Evolutionary conservation across 2,329 filamentous ascomycete genomes (phyloP).

Genomic region (Sordariomycetes sp.): DNA sequence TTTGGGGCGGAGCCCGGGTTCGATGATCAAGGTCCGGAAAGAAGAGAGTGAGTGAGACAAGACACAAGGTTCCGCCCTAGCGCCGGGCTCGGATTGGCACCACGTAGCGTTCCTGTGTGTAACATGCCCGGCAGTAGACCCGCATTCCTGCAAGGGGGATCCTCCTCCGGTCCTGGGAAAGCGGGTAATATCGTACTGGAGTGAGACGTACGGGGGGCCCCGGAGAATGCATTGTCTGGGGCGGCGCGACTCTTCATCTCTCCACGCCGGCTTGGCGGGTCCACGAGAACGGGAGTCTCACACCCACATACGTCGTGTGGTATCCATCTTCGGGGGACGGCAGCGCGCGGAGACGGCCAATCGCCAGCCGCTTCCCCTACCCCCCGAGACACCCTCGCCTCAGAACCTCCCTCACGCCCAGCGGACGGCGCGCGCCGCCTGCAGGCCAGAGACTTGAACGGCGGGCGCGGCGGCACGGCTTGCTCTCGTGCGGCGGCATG

Average conservation of each 20-base stretch:
- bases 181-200: too few species aligned
- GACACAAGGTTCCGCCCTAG: too few species aligned
- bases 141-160: too few species aligned
- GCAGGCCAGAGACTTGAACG: background rate
- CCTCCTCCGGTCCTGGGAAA: too few species aligned
- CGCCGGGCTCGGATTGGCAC: too few species aligned
- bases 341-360: background rate
- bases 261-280: background rate
- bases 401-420: background rate
- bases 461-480: background rate
- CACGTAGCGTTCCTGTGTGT: too few species aligned
- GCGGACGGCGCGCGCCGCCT: background rate
- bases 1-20: background rate
- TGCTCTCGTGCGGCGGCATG: background rate
- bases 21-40: too few species aligned
- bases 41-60: too few species aligned
- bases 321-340: background rate
- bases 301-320: background rate
- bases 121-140: too few species aligned
- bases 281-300: slow-evolving; percentile 3
- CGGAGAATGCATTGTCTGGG: background rate
- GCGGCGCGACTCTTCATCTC: slow-evolving; percentile 3
- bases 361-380: background rate
- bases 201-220: background rate
- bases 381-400: too few species aligned